These are phyloP conservation scores for Closterium sp. DNA, from an alignment of 139 green algal genomes.

Conservation along the genomic window DNA sequence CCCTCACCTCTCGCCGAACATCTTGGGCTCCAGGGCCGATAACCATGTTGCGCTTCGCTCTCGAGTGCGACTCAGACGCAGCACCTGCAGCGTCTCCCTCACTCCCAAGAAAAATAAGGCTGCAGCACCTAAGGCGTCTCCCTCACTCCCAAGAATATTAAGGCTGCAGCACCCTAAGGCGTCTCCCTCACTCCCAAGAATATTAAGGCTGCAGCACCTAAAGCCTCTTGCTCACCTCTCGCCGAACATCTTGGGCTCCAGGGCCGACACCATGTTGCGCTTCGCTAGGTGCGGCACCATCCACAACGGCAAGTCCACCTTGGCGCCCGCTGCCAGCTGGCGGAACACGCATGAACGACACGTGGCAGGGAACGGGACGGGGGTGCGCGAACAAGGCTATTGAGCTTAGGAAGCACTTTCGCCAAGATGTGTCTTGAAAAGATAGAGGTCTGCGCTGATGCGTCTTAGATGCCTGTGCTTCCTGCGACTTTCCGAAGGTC, in stretches of 20 bases:
- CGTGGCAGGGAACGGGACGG: not conserved
- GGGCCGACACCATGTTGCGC: slow-evolving; percentile 9
- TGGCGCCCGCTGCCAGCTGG: slow-evolving; percentile 22
- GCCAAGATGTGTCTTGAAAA: not conserved
- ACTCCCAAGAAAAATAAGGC: too few relatives aligned
- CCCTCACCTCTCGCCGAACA: slow-evolving; percentile 26
- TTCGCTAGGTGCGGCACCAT: slow-evolving; percentile 7
- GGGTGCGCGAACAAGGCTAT: not conserved
- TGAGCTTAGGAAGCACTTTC: not conserved
- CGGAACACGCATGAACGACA: not conserved
- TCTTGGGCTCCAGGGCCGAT: not conserved
- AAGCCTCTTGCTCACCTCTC: slow-evolving; percentile 16
- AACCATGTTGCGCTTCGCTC: slow-evolving; percentile 13
- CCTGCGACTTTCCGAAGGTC: not conserved
- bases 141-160: too few relatives aligned
- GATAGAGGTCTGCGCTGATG: too few relatives aligned
- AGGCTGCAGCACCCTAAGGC: too few relatives aligned
- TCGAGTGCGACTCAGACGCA: too few relatives aligned
- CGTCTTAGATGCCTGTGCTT: not conserved
- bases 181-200: too few relatives aligned
- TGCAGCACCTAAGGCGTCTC: too few relatives aligned
- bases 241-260: slow-evolving; percentile 12
- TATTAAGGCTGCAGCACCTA: not conserved
- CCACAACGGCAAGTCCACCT: slow-evolving; percentile 38
- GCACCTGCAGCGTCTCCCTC: too few relatives aligned